Base-by-base conservation (phyloP, 371 early-diverging fungal genomes). In the Mortierella sp. region DNA sequence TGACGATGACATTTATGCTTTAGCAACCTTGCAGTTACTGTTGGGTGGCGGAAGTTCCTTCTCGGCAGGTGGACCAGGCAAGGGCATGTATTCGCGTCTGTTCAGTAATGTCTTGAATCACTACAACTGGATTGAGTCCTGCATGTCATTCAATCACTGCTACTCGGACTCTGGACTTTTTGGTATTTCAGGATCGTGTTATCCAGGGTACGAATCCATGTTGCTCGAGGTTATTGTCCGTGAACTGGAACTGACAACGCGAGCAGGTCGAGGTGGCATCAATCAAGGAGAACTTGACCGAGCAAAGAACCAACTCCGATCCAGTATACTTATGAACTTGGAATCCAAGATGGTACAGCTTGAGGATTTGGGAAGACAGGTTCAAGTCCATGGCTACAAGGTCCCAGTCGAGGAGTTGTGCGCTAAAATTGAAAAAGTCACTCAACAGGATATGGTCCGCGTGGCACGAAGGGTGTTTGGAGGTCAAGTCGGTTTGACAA, bases 1-100 rank as follows among this genome's bases (percentile, higher is more conserved):
- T 77, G 92, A 96, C 86, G 89, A 95, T 48, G 97, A 97, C 79
- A 93, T 96, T 4, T 98, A 97, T 81, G 91, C 97, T 3, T 86
- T 97, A 63, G 96, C 99, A 7, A 95, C 95, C 3, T 87, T 98
- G 59, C 94, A 97, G 68, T 89, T 95, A 70, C 85, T 99, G 33
- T 87, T 99, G 72, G 99, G 99, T 28, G 99, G 99, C 40, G 99
- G 99, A 60, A 96, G 96, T 1, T 95, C 97, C 6, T 99, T 99
- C 85, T 96, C 96, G 15, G 99, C 99, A 0, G 99, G 99, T 72
- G 99, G 99, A 1, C 99, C 99, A 0, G 99, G 99, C 28, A 98
- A 99, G 85, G 99, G 99, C 69, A 97, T 99, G 97, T 97, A 98
- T 88, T 97, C 98, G 19, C 93, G 98, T 19, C 87, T 99, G 45